Percentiles rank a stretch among this genome's conserved stretches.
These are phyloP conservation scores for Hericium alpestre DNA, from an alignment of 768 basidiomycete genomes.

Conservation along the genomic window DNA sequence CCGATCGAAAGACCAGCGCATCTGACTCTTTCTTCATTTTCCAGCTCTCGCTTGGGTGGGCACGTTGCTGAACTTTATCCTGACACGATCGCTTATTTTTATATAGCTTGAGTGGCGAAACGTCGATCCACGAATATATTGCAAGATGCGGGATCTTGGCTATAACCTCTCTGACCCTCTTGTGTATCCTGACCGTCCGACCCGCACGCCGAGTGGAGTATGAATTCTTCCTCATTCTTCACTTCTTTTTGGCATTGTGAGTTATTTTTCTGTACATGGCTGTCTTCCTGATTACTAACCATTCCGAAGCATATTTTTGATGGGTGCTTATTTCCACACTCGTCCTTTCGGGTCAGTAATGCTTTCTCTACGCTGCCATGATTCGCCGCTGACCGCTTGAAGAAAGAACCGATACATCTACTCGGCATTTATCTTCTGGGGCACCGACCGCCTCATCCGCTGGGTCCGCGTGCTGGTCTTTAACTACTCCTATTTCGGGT, in stretches of 20 bases:
- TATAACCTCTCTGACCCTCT: conserved; percentile 27
- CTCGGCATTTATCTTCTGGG: conserved; percentile 46
- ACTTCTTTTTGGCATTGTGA: conserved; percentile 34
- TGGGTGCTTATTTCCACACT: conserved; percentile 23
- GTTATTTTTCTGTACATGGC: conserved; percentile 6
- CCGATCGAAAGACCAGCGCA: no score
- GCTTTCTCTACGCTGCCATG: not conserved
- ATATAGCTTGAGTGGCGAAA: not conserved
- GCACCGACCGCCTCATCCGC: conserved; percentile 41
- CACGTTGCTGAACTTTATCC: not conserved
- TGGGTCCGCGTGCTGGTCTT: conserved; percentile 30
- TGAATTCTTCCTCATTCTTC: conserved; percentile 41
- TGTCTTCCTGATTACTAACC: not conserved
- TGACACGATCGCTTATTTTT: not conserved
- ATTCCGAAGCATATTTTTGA: conserved; percentile 19
- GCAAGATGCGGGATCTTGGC: conserved; percentile 28
- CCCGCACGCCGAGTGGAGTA: conserved; percentile 36
- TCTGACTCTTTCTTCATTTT: not conserved
- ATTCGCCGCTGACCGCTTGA: not conserved
- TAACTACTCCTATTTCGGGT: conserved; percentile 33
- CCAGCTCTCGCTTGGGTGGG: not conserved
- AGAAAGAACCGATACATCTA: conserved; percentile 29
- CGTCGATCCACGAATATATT: conserved; percentile 9
- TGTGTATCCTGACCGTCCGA: conserved; percentile 38
- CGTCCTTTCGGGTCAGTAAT: conserved; percentile 15